Conservation (phyloP, 176 grass and related monocot species). For the Triticum timopheevii region DNA sequence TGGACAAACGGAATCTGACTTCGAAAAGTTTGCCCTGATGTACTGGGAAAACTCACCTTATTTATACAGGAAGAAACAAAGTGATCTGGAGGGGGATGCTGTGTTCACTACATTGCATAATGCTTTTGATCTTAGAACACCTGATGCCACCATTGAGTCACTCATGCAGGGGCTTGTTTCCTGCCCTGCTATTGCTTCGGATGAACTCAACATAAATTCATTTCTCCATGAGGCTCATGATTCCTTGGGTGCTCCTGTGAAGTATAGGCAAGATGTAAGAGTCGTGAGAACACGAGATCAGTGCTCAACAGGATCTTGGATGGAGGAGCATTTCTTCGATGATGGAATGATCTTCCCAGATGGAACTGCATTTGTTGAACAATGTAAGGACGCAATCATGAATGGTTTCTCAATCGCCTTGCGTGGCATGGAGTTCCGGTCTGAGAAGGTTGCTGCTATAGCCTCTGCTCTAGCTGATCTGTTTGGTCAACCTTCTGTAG, state of each 20-base stretch:
- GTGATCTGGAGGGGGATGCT: conserved; percentile 28
- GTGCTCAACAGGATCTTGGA: conserved; percentile 1
- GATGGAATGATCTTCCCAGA: conserved; percentile 28
- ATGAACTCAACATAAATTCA: conserved; percentile 66
- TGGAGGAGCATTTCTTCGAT: conserved; percentile 60
- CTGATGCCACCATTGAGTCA: conserved; percentile 49
- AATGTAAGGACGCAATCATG: conserved; percentile 60
- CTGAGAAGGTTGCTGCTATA: conserved; percentile 58
- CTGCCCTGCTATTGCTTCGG: conserved; percentile 74
- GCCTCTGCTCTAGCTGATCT: conserved; percentile 58
- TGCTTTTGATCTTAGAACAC: conserved; percentile 41
- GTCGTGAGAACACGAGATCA: conserved; percentile 56
- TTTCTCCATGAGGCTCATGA: conserved; percentile 53
- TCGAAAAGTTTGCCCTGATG: conserved; percentile 51
- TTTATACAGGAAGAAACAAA: conserved; percentile 43
- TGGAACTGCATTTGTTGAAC: conserved; percentile 19
- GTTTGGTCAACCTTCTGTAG: conserved; percentile 87
- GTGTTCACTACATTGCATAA: conserved; percentile 46
- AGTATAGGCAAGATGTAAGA: conserved; percentile 70
- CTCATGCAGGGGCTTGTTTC: conserved; percentile 55
- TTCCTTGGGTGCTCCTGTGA: conserved; percentile 49
- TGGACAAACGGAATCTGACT: conserved; percentile 39
- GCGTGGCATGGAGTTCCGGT: conserved; percentile 81
- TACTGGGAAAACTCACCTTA: conserved; percentile 66
- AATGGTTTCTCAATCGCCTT: conserved; percentile 82